phyloP scores from a whole-genome alignment of 2,329 filamentous ascomycete genomes.

The Knufia petricola region DNA sequence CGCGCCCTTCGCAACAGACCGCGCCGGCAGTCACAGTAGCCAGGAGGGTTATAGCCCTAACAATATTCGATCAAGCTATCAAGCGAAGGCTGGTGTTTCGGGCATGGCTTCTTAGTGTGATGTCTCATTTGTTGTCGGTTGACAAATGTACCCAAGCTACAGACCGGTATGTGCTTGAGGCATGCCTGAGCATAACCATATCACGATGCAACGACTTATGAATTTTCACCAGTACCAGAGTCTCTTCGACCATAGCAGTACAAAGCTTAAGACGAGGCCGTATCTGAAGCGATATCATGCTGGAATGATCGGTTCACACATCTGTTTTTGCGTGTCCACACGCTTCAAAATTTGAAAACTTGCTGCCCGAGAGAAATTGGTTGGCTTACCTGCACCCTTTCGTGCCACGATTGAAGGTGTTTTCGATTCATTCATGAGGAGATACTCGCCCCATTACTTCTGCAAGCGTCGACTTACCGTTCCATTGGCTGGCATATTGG shows the following conservation, averaged over 20 bases:
- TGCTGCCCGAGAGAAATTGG: too few species aligned
- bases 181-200: not conserved
- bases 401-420: too few species aligned
- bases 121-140: not conserved
- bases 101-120: conserved; percentile 17
- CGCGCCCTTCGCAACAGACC: conserved; percentile 20
- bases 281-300: too few species aligned
- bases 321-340: too few species aligned
- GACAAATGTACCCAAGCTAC: not conserved
- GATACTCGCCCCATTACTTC: too few species aligned
- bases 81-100: conserved; percentile 19
- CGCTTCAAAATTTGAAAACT: too few species aligned
- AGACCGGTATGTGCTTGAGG: not conserved
- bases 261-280: too few species aligned
- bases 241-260: too few species aligned
- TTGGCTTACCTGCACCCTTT: too few species aligned
- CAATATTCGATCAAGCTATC: conserved; percentile 21
- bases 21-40: conserved; percentile 21
- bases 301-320: too few species aligned
- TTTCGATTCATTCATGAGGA: not conserved
- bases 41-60: conserved; percentile 13
- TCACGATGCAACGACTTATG: not conserved
- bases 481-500: not conserved
- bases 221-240: not conserved
- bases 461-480: too few species aligned